These are phyloP conservation scores for Trichosporon ovoides DNA, from an alignment of 1,284 basidiomycete species.

Conservation along the genomic window DNA sequence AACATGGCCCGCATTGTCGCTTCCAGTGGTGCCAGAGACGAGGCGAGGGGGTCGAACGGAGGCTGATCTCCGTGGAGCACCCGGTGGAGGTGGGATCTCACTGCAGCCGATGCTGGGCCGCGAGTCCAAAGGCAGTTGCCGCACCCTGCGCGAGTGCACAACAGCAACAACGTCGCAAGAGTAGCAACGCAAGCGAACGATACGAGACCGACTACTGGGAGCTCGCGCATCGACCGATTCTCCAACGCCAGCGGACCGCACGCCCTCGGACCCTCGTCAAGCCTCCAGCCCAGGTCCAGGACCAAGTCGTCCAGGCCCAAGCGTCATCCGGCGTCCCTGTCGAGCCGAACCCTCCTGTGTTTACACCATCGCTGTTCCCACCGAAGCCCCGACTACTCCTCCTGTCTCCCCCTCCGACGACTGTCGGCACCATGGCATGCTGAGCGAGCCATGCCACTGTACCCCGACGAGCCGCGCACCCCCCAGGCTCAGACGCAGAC, in stretches of 20 bases:
- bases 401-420: neutral
- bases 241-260: too few species aligned
- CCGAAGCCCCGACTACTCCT: neutral
- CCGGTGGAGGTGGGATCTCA: neutral
- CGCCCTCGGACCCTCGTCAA: too few species aligned
- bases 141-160: too few species aligned
- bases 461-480: slow-evolving; percentile 5
- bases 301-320: too few species aligned
- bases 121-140: neutral
- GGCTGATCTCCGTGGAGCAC: slow-evolving; percentile 5
- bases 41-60: neutral
- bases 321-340: too few species aligned
- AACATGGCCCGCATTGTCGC: neutral
- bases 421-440: neutral
- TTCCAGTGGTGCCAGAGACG: neutral
- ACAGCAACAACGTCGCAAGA: too few species aligned
- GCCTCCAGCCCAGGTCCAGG: too few species aligned
- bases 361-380: neutral
- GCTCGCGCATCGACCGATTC: too few species aligned
- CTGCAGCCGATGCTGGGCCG: neutral
- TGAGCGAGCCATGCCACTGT: neutral
- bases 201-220: too few species aligned
- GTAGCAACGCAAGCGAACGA: too few species aligned
- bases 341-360: too few species aligned
- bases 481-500: neutral